These are phyloP conservation scores for Aspergillus leporis DNA, from an alignment of 495 filamentous ascomycete species.

Conservation along the genomic window DNA sequence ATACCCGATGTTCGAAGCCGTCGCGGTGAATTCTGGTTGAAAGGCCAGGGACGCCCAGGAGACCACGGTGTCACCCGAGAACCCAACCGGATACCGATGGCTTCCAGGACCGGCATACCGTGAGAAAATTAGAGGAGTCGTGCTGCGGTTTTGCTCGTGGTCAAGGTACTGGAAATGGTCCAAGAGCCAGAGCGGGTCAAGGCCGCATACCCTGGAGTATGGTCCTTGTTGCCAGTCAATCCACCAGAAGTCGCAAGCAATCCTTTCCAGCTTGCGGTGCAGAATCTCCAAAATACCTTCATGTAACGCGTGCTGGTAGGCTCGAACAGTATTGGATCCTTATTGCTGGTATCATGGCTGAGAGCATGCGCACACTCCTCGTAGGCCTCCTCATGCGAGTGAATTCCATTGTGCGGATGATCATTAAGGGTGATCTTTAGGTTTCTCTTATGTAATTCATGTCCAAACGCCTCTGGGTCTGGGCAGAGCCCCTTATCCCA, in stretches of 20 bases:
- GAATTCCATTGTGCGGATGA: slow-evolving; percentile 56
- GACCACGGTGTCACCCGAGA: slow-evolving; percentile 58
- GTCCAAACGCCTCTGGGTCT: slow-evolving; percentile 44
- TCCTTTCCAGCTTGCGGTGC: slow-evolving; percentile 47
- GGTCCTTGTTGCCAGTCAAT: slow-evolving; percentile 64
- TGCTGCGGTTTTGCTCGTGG: slow-evolving; percentile 32
- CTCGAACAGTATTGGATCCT: slow-evolving; percentile 56
- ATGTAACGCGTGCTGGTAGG: slow-evolving; percentile 49
- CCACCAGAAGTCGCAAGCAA: slow-evolving; percentile 61
- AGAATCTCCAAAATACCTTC: slow-evolving; percentile 59
- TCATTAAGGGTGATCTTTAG: slow-evolving; percentile 55
- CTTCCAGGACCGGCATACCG: slow-evolving; percentile 60
- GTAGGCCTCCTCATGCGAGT: slow-evolving; percentile 55
- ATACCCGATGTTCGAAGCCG: slow-evolving; percentile 63
- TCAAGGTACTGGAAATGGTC: slow-evolving; percentile 63
- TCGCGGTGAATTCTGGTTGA: slow-evolving; percentile 63
- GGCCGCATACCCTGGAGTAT: slow-evolving; percentile 48
- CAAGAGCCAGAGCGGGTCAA: slow-evolving; percentile 61
- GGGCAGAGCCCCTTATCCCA: slow-evolving; percentile 60
- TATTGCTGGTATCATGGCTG: slow-evolving; percentile 40
- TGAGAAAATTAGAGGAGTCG: slow-evolving; percentile 45
- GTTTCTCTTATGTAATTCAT: slow-evolving; percentile 42
- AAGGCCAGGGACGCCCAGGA: slow-evolving; percentile 58
- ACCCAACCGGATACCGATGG: slow-evolving; percentile 62
- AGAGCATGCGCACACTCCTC: slow-evolving; percentile 49